Evolutionary conservation across 306 rosid species (phyloP).

Genomic region (Lathyrus aphaca): DNA sequence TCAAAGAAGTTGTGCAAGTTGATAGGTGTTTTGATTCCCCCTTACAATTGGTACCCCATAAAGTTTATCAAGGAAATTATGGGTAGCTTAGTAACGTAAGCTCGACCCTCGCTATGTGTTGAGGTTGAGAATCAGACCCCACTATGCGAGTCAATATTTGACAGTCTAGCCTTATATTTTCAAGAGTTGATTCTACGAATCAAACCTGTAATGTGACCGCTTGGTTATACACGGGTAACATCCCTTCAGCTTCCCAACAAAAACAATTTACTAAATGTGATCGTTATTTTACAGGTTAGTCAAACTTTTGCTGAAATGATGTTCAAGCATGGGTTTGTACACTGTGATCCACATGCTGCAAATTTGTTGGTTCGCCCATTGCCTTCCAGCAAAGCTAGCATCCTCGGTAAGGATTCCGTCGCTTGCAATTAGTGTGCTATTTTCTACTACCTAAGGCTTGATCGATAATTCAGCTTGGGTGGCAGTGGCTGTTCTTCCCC

Average conservation of each 20-base stretch:
- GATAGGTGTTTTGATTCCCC: constrained; percentile 24
- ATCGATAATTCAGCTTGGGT: neutral
- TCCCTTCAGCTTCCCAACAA: constrained; percentile 4
- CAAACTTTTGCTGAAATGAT: constrained; percentile 98
- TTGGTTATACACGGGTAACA: constrained; percentile 10
- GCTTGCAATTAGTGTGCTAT: neutral
- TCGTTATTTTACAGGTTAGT: constrained; percentile 67
- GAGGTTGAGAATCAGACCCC: constrained; percentile 20
- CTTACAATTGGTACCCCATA: constrained; percentile 2
- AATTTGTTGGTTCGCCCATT: constrained; percentile 86
- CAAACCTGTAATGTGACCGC: constrained; percentile 29
- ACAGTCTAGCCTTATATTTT: constrained; percentile 24
- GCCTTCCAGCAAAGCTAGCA: constrained; percentile 66
- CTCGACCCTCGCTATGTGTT: neutral
- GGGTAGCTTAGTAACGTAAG: neutral
- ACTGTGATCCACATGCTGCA: constrained; percentile 97
- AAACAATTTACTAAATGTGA: constrained; percentile 34
- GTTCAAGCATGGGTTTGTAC: constrained; percentile 98
- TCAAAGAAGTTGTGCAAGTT: constrained; percentile 24
- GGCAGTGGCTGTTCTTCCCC: neutral
- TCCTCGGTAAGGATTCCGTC: constrained; percentile 61
- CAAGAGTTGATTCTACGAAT: constrained; percentile 4
- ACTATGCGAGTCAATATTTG: neutral
- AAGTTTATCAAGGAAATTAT: constrained; percentile 26
- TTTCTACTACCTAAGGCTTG: neutral